Base-by-base conservation (phyloP, 1,284 basidiomycete genomes). In the Moniliella sp. region DNA sequence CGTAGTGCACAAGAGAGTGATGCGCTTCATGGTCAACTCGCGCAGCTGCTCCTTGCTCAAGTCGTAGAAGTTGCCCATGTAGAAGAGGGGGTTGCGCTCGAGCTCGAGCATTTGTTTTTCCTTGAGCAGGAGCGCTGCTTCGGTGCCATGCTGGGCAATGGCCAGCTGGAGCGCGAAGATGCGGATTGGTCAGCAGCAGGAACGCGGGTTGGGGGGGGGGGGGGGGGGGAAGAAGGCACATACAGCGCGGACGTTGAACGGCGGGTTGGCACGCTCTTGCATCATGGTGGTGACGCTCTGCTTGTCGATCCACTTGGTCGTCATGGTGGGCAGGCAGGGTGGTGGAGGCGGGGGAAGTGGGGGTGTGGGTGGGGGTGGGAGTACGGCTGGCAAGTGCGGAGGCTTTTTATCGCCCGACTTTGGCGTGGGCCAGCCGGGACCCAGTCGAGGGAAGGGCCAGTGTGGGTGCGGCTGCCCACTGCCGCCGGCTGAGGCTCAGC, bases 51-150 rank as follows among this genome's bases (percentile, higher is more conserved):
- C 67, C 51, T 69, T 69, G 25, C 63, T 61, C 8, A 71, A 49
- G 48, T 70, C 69, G 46, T 70, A 67, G 32, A 69, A 65, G 55
- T 70, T 69, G 27, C 59, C 61, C 16, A 66, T 57, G 46, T 63
- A 62, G 62, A 69, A 69, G n/a, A 64, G 61, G 66, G n/a, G 66
- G 47, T 67, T 63, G 25, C 67, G 57, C 11, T 65, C 63, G 32
- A 65, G 60, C 52, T 68, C 67, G 14, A 62, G 61, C 66, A 67
- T 67, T 48, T 53, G 44, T 13, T 28, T 43, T 39, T 57, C 54
- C 39, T 62, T 62, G 28, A 60, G 40, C 7, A 39, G 30, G 13
- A 61, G 52, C 37, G 48, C 44, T 19, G 38, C 38, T 35, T 62
- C 44, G 17, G 53, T 57, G 13, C 61, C 62, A 28, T 64, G 62